Base-by-base conservation (phyloP, 139 green algal species). In the Ettlia oleoabundans region DNA sequence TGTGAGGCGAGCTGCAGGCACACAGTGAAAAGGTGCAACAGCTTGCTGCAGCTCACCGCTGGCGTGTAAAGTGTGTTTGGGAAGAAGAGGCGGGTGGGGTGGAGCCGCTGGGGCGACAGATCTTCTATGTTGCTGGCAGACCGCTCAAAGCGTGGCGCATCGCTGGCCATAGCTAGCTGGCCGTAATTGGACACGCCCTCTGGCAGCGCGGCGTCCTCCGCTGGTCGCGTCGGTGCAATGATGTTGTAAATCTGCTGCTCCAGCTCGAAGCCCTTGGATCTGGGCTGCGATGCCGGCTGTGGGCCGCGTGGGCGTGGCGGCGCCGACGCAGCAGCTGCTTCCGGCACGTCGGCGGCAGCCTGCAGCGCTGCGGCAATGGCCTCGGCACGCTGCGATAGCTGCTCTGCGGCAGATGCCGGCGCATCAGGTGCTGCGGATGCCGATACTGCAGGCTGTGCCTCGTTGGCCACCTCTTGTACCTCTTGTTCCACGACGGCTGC, bases 11-110 rank as follows among this genome's bases (percentile, higher is more conserved):
- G n/a, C n/a, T n/a, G n/a, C n/a, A n/a, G n/a, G n/a, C n/a, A n/a
- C n/a, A n/a, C n/a, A n/a, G n/a, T n/a, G n/a, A n/a, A n/a, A n/a
- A n/a, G n/a, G n/a, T n/a, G n/a, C n/a, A n/a, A n/a, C 15, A 15
- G 47, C 47, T 24, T 10, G 47, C 13, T 58, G 47, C 15, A 15
- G 55, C 73, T 8, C 73, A 80, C 73, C 53, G 52, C 24, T 18
- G 86, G 83, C 0, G 63, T 55, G 66, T 90, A 90, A 19, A 33
- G 80, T 15, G 70, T 38, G 37, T 66, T 62, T 0, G 86, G 86
- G 65, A 78, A 88, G 80, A 90, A 90, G 7, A 90, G 55, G 19
- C 83, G 78, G 78, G 76, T 47, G n/a, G 86, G 86, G 73, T 86
- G 83, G 15, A 90, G 28, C 37, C 86, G 84, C 47, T 51, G 32